Percentiles rank a stretch among this genome's conserved stretches.
Conservation (phyloP, 176 grass and related monocot species). For the Aegilops speltoides region DNA sequence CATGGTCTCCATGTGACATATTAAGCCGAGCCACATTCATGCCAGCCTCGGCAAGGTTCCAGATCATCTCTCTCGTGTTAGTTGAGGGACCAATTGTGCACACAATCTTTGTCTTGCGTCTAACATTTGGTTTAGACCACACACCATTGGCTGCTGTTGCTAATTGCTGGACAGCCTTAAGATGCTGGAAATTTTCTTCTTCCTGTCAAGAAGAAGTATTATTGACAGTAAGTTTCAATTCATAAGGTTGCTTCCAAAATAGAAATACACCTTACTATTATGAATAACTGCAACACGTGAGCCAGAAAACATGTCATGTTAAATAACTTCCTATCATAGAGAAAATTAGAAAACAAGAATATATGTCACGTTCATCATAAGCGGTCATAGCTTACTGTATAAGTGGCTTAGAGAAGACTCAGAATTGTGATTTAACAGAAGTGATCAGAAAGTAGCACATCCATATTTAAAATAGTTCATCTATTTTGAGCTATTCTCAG, state of each 20-base stretch:
- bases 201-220: constrained; percentile 47
- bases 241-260: constrained; percentile 10
- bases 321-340: not conserved
- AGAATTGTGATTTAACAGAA: constrained; percentile 3
- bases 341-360: not conserved
- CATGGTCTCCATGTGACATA: constrained; percentile 95
- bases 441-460: not conserved
- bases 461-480: not conserved
- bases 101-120: constrained; percentile 94
- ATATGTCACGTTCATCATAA: not conserved
- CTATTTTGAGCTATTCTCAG: not conserved
- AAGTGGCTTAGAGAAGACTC: constrained; percentile 1
- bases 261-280: not conserved
- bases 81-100: constrained; percentile 98
- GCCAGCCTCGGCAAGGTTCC: constrained; percentile 83
- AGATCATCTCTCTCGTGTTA: constrained; percentile 94
- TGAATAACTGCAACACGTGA: not conserved
- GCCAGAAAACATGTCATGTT: not conserved
- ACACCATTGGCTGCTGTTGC: constrained; percentile 53
- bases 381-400: not conserved
- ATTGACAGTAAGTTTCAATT: constrained; percentile 18
- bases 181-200: constrained; percentile 76
- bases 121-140: constrained; percentile 85
- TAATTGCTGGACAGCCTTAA: constrained; percentile 76
- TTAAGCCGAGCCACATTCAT: constrained; percentile 94